phyloP scores from a whole-genome alignment of 169 alveolate species.

The Eimeria falciformis region DNA sequence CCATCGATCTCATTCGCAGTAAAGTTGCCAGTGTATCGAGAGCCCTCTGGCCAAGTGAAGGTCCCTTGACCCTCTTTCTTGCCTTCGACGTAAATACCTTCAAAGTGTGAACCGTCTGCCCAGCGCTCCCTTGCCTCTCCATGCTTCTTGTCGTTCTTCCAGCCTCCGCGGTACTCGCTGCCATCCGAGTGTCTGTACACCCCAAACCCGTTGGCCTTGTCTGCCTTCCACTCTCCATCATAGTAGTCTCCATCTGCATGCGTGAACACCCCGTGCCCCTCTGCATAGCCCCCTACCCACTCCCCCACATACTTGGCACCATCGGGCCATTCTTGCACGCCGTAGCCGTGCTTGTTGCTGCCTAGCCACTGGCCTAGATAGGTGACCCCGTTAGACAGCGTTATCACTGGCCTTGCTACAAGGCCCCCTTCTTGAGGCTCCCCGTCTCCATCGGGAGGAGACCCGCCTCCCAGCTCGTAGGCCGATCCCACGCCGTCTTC shows the following conservation, averaged over 20 bases:
- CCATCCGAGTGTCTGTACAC: constrained; percentile 91
- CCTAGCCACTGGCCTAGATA: constrained; percentile 83
- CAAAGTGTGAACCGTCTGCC: constrained; percentile 93
- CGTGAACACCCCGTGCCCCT: constrained; percentile 90
- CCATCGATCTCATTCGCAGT: constrained; percentile 89
- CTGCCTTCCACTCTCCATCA: constrained; percentile 90
- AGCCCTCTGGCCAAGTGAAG: constrained; percentile 91
- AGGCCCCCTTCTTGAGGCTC: constrained; percentile 28
- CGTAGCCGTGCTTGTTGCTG: constrained; percentile 87
- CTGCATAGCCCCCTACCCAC: constrained; percentile 87
- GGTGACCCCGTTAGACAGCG: constrained; percentile 77
- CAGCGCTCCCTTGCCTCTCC: constrained; percentile 93
- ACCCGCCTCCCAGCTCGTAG: background rate
- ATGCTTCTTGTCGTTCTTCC: constrained; percentile 92
- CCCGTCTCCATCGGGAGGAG: background rate
- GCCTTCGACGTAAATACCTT: constrained; percentile 90
- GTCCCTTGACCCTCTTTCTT: constrained; percentile 92
- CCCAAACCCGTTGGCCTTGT: constrained; percentile 93
- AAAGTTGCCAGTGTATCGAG: constrained; percentile 90
- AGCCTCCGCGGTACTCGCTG: constrained; percentile 90
- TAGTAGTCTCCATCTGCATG: constrained; percentile 92
- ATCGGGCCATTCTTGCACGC: constrained; percentile 85
- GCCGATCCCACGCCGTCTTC: background rate
- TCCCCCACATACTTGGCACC: constrained; percentile 88
- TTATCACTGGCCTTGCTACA: constrained; percentile 34